Evolutionary conservation across 2,329 filamentous ascomycete species (phyloP), one percentile per base, ranked within the genome.

Genomic region (Graphiopsis chlorocephala): DNA sequence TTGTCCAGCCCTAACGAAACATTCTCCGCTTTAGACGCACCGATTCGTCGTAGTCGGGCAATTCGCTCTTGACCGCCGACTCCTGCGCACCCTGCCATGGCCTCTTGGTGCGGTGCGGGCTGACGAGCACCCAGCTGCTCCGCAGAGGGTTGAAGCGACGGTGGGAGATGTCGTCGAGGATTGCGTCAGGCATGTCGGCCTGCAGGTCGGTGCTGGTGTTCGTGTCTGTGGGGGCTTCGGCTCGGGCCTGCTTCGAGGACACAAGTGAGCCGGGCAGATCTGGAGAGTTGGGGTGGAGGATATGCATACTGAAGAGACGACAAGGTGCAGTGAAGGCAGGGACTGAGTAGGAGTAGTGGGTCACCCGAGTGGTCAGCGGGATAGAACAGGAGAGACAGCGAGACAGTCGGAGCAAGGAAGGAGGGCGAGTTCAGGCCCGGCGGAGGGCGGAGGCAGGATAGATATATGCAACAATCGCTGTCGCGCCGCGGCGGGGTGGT

Each of bases 161-260:
- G 77, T 99, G 95, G 48, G 95, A 97, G 73, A 99, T 98, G 78
- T 99, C 94, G 82, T 98, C 89, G 59, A 99, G 88, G 63, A 83
- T 79, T 20, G 78, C 78, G 67, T 83, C 80, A 23, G 79, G 75
- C 81, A 83, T 83, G 68, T 63, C 70, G 61, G 61, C 53, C 29
- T 52, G 48, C 61, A 31, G 55, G 35, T 56, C 20, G 33, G 35
- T 35, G 38, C 20, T 45, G 45, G 38, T 28, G 26, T 25, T 45
- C 15, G 26, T 33, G 12, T 29, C 5, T 26, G 42, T 58, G 42
- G 25, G 48, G 48, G 25, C 48, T 42, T 55, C 47, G 60, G 47
- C 48, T 62, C 48, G 60, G 48, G 48, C 60, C 60, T 62, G 47
- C 60, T 62, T 53, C 11, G 60, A 62, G 31, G 48, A 62, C 4